Conservation (phyloP, 2,329 filamentous ascomycete species). For the Penicillium sp. region DNA sequence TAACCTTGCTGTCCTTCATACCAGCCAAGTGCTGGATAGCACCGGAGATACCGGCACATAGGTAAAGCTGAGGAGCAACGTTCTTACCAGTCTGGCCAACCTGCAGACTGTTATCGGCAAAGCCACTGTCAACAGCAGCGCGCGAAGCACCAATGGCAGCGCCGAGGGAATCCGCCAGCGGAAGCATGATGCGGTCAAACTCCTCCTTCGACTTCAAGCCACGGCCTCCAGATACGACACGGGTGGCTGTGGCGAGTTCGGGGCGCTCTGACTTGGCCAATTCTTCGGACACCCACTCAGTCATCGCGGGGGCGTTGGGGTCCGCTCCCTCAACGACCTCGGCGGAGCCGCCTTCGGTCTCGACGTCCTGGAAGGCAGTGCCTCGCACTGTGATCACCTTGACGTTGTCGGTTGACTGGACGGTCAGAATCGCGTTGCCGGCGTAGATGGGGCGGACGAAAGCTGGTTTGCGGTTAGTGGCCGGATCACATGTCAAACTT, state of each 20-base stretch:
- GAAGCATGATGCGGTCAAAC: constrained; percentile 88
- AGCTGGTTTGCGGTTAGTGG: constrained; percentile 44
- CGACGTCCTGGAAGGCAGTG: constrained; percentile 80
- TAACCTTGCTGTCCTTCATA: constrained; percentile 99
- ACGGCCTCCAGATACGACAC: constrained; percentile 88
- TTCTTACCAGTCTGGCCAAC: constrained; percentile 99
- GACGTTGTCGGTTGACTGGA: constrained; percentile 79
- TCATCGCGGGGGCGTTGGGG: constrained; percentile 68
- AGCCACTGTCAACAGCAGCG: constrained; percentile 93
- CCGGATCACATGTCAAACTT: constrained; percentile 17
- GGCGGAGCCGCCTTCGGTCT: constrained; percentile 69
- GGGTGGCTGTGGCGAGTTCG: constrained; percentile 83
- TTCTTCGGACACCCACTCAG: constrained; percentile 92
- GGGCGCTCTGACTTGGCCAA: constrained; percentile 90
- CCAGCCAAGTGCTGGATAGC: constrained; percentile 97
- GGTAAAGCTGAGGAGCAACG: constrained; percentile 90
- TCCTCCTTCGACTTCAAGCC: constrained; percentile 98
- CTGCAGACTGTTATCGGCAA: constrained; percentile 96
- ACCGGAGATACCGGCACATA: constrained; percentile 93
- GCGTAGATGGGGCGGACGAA: constrained; percentile 97
- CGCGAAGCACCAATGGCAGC: constrained; percentile 95
- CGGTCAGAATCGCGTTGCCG: constrained; percentile 93
- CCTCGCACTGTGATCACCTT: constrained; percentile 92
- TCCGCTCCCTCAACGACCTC: constrained; percentile 78
- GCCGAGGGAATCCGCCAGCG: constrained; percentile 85